Evolutionary conservation across 75 land plant genomes (phyloP), one percentile per base, ranked within the genome.

Genomic region (Ceratopteris richardii): DNA sequence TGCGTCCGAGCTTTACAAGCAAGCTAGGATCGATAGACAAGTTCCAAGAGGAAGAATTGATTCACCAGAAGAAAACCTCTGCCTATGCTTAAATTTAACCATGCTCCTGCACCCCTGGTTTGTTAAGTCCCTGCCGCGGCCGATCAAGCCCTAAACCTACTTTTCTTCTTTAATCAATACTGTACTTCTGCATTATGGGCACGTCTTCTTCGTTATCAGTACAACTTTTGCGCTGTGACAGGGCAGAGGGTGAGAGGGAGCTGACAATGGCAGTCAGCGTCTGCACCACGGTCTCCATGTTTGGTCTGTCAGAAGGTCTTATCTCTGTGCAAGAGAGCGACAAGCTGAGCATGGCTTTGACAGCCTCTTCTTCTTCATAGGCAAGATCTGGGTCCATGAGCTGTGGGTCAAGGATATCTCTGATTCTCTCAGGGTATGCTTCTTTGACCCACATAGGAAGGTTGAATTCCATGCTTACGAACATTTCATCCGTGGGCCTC

Each of bases 381-480:
- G 28, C 66, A 60, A 77, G 58, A 36, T 71, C 73, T 19, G 33
- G 14, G 44, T 58, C 66, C 29, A 46, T 7, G 2, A 82, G 29
- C 26, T 78, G 73, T 17, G 56, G 70, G 57, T 85, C 89, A 0
- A 85, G 67, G 16, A 85, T 80, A 27, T 85, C 89, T 66, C 55
- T 64, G 58, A 24, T 66, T 44, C 58, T 78, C 58, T 62, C 36
- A 67, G 80, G 58, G 67, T 74, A 60, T 69, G 66, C 61, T 78
- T 84, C 57, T 71, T 82, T 88, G 83, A 87, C 27, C 92, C 92
- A 31, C 81, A 85, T 51, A 84, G 60, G 48, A 81, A 84, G 9
- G 80, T 76, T 46, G n/a, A n/a, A 2, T 20, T 17, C 48, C 48
- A 46, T 46, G 48, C 4, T 46, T 5, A 5, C 48, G 4, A 46